Evolutionary conservation across 2,329 filamentous ascomycete genomes (phyloP), one percentile per base, ranked within the genome.

Genomic region (Scytalidium sp.): DNA sequence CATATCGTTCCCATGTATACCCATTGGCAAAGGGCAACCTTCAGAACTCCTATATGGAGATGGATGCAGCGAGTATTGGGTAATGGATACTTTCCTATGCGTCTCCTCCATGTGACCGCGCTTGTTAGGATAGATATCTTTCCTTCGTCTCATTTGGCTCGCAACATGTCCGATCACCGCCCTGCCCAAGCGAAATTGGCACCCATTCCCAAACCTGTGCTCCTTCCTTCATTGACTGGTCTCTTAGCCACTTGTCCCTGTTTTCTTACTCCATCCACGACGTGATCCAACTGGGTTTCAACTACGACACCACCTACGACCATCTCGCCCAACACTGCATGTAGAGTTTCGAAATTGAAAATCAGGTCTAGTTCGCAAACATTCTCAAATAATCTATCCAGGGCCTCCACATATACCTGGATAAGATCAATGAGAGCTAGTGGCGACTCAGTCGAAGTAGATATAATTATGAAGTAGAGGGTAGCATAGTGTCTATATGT

Each of bases 401-500:
- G 80, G 1, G 93, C 86, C 71, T 99, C 94, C 56, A 99, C 94
- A 63, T 97, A 99, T 52, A 99, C 94, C 71, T 99, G 94, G 57
- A 99, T 97, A 48, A 99, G 75, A 69, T 99, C 94, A 54, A 99
- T 91, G 20, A 99, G 80, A 1, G 94, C 94, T 3, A 99, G 85
- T 1, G 94, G 94, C 1, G 90, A 96, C 71, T 99, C 94, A 51
- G 94, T 97, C 4, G 91, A 90, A 3, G 95, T 99, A 29, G 88
- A 94, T 64, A 99, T 99, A 67, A 99, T 78, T 70, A 99, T 99
- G 75, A 99, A 99, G 74, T 95, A 97, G 54, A 99, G 87, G 0
- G 94, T 99, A 9, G 94, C 94, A 67, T 97, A 99, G 78, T 96
- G 90, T 51, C 94, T 90, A 78, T 99, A 99, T 8, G 94, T 97